Percentiles rank a stretch among this genome's conserved stretches.
Conservation (phyloP, 805 yeast genomes). For the Myxozyma monticola region DNA sequence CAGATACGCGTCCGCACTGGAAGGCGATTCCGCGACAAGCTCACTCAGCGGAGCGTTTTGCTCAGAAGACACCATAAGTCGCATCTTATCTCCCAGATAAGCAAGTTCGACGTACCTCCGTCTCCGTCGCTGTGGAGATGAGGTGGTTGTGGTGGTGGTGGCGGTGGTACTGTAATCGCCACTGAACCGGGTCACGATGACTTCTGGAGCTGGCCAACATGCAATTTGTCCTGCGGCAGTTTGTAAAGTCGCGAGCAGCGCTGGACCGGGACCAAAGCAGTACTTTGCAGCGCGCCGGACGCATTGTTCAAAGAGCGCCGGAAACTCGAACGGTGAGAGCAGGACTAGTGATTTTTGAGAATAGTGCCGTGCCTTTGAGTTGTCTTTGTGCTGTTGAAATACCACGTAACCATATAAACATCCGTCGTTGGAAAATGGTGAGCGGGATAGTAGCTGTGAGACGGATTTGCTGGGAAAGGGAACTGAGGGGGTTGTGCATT, state of each 20-base stretch:
- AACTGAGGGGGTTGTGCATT: constrained; percentile 10
- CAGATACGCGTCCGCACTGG: constrained; percentile 4
- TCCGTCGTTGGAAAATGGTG: constrained; percentile 8
- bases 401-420: constrained; percentile 23
- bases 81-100: constrained; percentile 23
- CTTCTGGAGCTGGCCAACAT: constrained; percentile 26
- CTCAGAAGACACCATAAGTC: constrained; percentile 12
- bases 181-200: constrained; percentile 3
- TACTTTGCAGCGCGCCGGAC: constrained; percentile 15
- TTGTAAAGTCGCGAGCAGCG: constrained; percentile 16
- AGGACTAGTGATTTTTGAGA: constrained; percentile 19
- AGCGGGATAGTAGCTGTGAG: constrained; percentile 2
- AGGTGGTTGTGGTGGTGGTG: neutral
- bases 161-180: neutral
- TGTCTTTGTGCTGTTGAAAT: constrained; percentile 23
- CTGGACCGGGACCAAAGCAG: constrained; percentile 2
- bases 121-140: neutral
- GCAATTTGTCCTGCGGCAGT: constrained; percentile 27
- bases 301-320: constrained; percentile 23
- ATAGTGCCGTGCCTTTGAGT: constrained; percentile 15
- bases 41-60: constrained; percentile 21
- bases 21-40: neutral
- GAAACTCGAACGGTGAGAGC: constrained; percentile 24
- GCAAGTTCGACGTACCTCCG: constrained; percentile 22
- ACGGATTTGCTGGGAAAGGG: constrained; percentile 11